These are phyloP conservation scores for Tetrahymena borealis DNA, from an alignment of 73 alveolate species.

Conservation along the genomic window DNA sequence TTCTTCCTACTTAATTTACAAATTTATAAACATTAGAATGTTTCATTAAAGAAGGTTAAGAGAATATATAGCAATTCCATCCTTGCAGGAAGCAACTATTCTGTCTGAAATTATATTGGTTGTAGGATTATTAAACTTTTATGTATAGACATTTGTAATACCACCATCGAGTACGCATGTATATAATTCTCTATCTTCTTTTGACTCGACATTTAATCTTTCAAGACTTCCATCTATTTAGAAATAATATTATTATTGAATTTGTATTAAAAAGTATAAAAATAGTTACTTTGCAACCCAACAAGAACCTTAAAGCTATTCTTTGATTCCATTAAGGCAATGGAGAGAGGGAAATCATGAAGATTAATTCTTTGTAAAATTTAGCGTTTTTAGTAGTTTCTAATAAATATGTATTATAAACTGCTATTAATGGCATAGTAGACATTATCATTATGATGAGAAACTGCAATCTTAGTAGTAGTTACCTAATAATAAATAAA, in stretches of 20 bases:
- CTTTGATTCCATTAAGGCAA: background rate
- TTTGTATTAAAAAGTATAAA: background rate
- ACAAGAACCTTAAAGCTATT: background rate
- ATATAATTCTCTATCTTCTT: background rate
- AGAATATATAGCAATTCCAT: background rate
- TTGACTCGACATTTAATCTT: background rate
- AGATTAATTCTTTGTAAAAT: background rate
- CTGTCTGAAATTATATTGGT: background rate
- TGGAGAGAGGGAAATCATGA: background rate
- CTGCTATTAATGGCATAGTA: conserved; percentile 13
- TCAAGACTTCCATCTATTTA: background rate
- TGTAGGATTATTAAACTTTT: background rate
- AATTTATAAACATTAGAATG: background rate
- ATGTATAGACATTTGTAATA: background rate
- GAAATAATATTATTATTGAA: background rate
- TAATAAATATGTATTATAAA: conserved; percentile 9
- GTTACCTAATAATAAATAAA: background rate
- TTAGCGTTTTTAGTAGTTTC: conserved; percentile 26
- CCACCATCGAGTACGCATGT: background rate
- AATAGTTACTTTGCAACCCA: background rate
- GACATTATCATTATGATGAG: conserved; percentile 17
- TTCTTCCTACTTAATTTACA: background rate
- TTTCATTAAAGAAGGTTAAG: background rate
- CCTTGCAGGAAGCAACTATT: background rate
- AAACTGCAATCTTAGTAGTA: conserved; percentile 4